These are phyloP conservation scores for Apiospora phragmitis DNA, from an alignment of 2,329 filamentous ascomycete species.

Conservation along the genomic window DNA sequence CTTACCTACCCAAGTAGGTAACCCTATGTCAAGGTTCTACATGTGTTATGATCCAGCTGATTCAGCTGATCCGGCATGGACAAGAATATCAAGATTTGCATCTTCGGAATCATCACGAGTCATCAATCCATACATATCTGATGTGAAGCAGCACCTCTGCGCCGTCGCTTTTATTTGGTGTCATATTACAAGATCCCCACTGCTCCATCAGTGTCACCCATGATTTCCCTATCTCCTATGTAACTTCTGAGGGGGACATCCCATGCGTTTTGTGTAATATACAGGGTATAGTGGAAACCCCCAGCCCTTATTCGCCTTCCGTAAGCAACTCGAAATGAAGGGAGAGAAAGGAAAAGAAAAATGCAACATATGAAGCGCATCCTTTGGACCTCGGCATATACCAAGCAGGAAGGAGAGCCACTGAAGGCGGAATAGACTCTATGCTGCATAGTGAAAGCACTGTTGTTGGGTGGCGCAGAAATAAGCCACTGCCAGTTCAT, in stretches of 20 bases:
- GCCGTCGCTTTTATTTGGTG: neutral
- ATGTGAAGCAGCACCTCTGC: neutral
- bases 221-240: neutral
- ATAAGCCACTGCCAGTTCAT: neutral
- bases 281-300: constrained; percentile 4
- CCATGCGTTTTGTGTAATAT: neutral
- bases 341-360: neutral
- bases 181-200: neutral
- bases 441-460: neutral
- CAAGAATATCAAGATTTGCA: neutral
- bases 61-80: no score
- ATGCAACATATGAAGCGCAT: neutral
- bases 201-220: neutral
- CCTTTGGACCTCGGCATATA: neutral
- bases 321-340: neutral
- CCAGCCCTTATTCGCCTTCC: neutral
- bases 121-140: neutral
- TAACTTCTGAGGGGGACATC: neutral
- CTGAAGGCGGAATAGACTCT: neutral
- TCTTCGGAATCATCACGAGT: neutral
- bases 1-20: no score
- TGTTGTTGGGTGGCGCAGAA: neutral
- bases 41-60: no score
- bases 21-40: no score
- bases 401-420: neutral